Base-by-base conservation (phyloP, 176 grass and related monocot genomes). In the Cocos nucifera region DNA sequence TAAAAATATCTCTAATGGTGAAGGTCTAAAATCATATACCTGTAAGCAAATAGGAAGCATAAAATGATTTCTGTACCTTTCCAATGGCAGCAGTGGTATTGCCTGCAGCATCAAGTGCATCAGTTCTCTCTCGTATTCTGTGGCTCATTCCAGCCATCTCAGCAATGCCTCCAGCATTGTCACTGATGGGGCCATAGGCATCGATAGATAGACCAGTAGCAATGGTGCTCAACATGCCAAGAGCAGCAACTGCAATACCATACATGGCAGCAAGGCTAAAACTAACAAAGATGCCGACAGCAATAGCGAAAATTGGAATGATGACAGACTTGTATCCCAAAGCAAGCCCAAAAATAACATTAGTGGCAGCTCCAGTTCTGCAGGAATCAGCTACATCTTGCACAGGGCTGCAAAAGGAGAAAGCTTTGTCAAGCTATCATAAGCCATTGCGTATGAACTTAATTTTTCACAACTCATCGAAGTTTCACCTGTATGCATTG, bases 91-190 rank as follows among this genome's bases (percentile, higher is more conserved):
- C 72, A 1, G 66, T 72, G 3, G 82, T 79, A 76, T 79, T 85
- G 6, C 82, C 76, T 16, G 72, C 71, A 12, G 72, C 67, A 39
- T 85, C 77, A 4, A 85, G 77, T 1, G 82, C 82, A 23, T 85
- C 82, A 2, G 82, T 79, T 28, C 82, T 55, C 73, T 85, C 72
- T 0, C 67, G 77, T 6, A 85, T 79, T 52, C 72, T 59, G 44
- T 80, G 82, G 18, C 82, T 76, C 82, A 85, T 85, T n/a, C 82
- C 82, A 3, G 73, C 77, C 73, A 85, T 80, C 72, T 85, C 77
- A 5, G 72, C 77, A 26, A 80, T 85, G 27, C 82, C 82, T 4
- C 77, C 72, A 20, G 77, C 77, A 21, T 85, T 85, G 56, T 85
- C 82, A 32, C 77, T 80, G 61, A 85, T 85, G 1, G 82, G 73